Conservation (phyloP, 1,139 yeast species). For the Magnusiomyces suaveolens region DNA sequence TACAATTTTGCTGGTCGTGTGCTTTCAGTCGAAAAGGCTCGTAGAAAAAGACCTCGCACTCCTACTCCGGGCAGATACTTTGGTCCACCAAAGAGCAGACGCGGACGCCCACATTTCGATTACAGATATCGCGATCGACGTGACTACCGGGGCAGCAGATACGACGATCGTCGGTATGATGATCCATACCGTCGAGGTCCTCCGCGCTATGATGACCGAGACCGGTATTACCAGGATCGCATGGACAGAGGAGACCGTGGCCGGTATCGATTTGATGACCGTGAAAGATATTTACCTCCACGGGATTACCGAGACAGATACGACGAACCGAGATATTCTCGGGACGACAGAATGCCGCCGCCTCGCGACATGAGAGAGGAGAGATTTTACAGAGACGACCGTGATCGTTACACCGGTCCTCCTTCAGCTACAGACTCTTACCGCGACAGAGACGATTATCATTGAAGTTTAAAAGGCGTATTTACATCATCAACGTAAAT, state of each 20-base stretch:
- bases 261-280: constrained; percentile 19
- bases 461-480: constrained; percentile 2
- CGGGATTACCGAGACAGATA: constrained; percentile 14
- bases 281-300: constrained; percentile 17
- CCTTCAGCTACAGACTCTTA: constrained; percentile 16
- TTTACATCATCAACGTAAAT: background rate
- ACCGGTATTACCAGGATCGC: constrained; percentile 25
- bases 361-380: constrained; percentile 16
- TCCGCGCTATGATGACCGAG: constrained; percentile 25
- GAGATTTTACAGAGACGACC: constrained; percentile 16
- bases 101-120: constrained; percentile 18
- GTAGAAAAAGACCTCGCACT: constrained; percentile 33
- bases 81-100: constrained; percentile 33
- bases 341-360: constrained; percentile 21
- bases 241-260: constrained; percentile 21
- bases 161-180: constrained; percentile 19
- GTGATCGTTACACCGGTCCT: constrained; percentile 16
- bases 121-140: constrained; percentile 17
- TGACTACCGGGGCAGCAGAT: constrained; percentile 17
- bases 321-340: constrained; percentile 16
- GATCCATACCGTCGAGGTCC: constrained; percentile 24
- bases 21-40: constrained; percentile 32
- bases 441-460: constrained; percentile 21
- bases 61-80: constrained; percentile 37
- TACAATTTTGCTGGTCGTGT: constrained; percentile 28